Evolutionary conservation across 2,329 filamentous ascomycete species (phyloP).

Genomic region (Aspergillus calidoustus): DNA sequence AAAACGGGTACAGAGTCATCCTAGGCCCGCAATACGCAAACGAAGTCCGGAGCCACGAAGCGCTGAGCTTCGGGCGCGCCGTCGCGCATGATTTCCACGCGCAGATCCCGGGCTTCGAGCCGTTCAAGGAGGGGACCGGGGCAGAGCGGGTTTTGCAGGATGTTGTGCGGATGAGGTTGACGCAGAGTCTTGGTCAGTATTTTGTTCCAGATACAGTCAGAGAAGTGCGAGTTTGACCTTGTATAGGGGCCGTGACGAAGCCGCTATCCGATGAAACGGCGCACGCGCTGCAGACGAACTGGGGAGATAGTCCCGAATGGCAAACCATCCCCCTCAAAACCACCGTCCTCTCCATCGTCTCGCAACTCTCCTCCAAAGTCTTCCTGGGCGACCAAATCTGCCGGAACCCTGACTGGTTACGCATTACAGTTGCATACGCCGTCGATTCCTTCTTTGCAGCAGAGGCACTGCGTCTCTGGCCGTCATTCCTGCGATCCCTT

Average conservation of each 20-base stretch:
- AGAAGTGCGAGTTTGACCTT: neutral
- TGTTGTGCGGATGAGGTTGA: neutral
- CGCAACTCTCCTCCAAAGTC: slow-evolving; percentile 15
- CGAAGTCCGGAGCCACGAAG: slow-evolving; percentile 29
- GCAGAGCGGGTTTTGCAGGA: neutral
- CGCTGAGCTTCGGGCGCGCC: slow-evolving; percentile 23
- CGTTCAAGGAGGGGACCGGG: slow-evolving; percentile 21
- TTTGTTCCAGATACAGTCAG: neutral
- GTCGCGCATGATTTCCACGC: slow-evolving; percentile 24
- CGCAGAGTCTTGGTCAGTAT: neutral
- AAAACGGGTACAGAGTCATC: slow-evolving; percentile 27
- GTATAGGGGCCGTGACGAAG: slow-evolving; percentile 22
- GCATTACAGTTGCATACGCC: slow-evolving; percentile 22
- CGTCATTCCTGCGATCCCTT: neutral
- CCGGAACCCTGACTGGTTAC: slow-evolving; percentile 24
- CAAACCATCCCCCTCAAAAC: neutral
- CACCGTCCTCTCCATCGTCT: slow-evolving; percentile 4
- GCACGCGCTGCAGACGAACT: neutral
- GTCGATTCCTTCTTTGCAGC: slow-evolving; percentile 21
- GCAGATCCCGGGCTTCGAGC: slow-evolving; percentile 25
- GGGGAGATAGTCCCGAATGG: slow-evolving; percentile 10
- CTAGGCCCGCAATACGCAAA: slow-evolving; percentile 27
- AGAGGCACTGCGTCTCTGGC: slow-evolving; percentile 22
- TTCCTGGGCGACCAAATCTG: slow-evolving; percentile 25
- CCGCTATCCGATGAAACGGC: neutral